phyloP scores from a whole-genome alignment of 805 yeast genomes.

The Groenewaldozyma tartarivorans region DNA sequence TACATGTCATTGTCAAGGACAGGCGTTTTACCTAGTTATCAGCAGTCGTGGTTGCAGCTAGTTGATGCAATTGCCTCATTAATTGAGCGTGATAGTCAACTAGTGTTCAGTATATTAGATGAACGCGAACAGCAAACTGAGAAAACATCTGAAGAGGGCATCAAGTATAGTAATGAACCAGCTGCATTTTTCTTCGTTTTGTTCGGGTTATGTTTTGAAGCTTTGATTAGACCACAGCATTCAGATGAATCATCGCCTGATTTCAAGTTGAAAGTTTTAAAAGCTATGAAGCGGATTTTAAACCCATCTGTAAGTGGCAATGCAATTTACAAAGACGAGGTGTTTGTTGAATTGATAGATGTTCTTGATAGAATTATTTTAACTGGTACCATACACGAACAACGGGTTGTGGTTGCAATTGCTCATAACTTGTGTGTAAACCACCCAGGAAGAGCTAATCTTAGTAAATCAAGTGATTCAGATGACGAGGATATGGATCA shows the following conservation, averaged over 20 bases:
- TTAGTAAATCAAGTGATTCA: too few relatives aligned
- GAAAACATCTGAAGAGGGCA: constrained; percentile 14
- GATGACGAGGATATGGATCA: constrained; percentile 8
- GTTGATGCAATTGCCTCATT: constrained; percentile 66
- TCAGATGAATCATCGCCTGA: constrained; percentile 16
- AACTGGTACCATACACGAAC: constrained; percentile 42
- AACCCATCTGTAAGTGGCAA: constrained; percentile 47
- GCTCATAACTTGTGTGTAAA: constrained; percentile 45
- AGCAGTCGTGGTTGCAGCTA: constrained; percentile 64
- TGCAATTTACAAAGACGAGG: constrained; percentile 52
- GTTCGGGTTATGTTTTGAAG: constrained; percentile 76
- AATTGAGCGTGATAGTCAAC: constrained; percentile 39
- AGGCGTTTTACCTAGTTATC: constrained; percentile 38
- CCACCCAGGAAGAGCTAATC: constrained; percentile 24
- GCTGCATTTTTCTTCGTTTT: constrained; percentile 59
- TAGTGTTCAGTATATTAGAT: constrained; percentile 39
- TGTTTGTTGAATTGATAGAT: constrained; percentile 69
- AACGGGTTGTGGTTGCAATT: constrained; percentile 42
- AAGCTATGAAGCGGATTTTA: constrained; percentile 48
- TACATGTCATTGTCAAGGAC: constrained; percentile 27
- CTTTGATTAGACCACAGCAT: constrained; percentile 41
- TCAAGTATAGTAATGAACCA: constrained; percentile 22
- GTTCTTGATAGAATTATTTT: constrained; percentile 63
- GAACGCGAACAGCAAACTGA: constrained; percentile 38
- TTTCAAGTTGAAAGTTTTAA: constrained; percentile 29